Base-by-base conservation (phyloP, 2,329 filamentous ascomycete genomes). In the Aspergillus neoniger region DNA sequence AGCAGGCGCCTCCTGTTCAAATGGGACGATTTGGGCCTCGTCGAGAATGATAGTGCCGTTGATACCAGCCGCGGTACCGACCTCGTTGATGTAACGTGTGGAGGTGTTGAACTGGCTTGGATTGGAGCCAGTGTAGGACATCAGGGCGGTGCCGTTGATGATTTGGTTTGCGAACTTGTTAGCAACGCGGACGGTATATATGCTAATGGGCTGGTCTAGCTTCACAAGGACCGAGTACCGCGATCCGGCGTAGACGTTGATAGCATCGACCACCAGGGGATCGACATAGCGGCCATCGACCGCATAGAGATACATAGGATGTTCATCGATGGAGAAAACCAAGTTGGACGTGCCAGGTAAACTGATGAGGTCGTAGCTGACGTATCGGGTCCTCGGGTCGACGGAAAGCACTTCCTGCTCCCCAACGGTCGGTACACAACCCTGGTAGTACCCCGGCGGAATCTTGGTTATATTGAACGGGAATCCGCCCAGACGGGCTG, bases 311-410 rank as follows among this genome's bases (percentile, higher is more conserved):
- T 72, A 78, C 71, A 82, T 72, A 2, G 74, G 71, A 59, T 81
- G 79, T 49, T 77, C 73, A 61, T 81, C 79, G 30, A 82, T 78
- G 3, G 77, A 76, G 25, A 76, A 79, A 71, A 62, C 85, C 66
- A 51, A 86, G 67, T 77, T 80, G 51, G 81, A 72, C 25, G 84
- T 78, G 54, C 80, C 78, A 53, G 82, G 77, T 2, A 81, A 76
- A n/a, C 78, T 81, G 59, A 88, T 80, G n/a, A 86, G 67, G 63
- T 86, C 81, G 14, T 88, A 72, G 7, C 83, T 82, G 0, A 81
- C 67, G 84, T 84, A 87, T 36, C 74, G 71, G n/a, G 72, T 67
- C 3, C 69, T 60, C 3, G 68, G 58, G 25, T 74, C 68, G 4
- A 81, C 77, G 1, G 74, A 65, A 62, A 86, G 77, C 9, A 81